Conservation (phyloP, 2,329 filamentous ascomycete genomes). For the Arthrobotrys sphaeroides region DNA sequence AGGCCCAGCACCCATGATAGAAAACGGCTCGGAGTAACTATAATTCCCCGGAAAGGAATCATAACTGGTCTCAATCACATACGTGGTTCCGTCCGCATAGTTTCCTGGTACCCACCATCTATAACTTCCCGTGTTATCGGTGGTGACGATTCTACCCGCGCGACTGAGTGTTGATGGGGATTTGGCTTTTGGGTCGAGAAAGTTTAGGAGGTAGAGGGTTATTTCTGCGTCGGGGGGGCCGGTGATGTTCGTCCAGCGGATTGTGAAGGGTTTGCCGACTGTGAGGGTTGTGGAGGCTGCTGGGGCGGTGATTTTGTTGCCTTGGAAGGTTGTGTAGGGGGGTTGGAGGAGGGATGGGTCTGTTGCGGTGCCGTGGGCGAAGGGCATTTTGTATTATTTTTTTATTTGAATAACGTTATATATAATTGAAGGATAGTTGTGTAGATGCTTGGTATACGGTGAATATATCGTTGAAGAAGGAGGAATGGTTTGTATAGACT, state of each 20-base stretch:
- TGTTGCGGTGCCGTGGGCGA: background rate
- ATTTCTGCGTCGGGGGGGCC: background rate
- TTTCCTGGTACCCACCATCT: background rate
- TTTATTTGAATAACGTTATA: no score
- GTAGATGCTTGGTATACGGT: background rate
- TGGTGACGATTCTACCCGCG: background rate
- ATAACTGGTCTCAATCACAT: constrained; percentile 3
- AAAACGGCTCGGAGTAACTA: constrained; percentile 5
- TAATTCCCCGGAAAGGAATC: constrained; percentile 1
- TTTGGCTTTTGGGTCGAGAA: background rate
- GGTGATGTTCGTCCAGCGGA: constrained; percentile 8
- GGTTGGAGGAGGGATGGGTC: background rate
- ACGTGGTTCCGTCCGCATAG: background rate
- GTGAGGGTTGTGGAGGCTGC: background rate
- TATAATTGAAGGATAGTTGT: background rate
- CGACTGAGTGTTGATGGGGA: background rate
- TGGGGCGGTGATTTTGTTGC: constrained; percentile 6
- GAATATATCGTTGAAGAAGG: no score
- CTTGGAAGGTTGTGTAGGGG: background rate
- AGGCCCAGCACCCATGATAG: background rate
- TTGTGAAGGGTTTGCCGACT: background rate
- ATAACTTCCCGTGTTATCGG: constrained; percentile 2
- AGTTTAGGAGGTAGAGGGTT: constrained; percentile 1
- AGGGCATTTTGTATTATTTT: background rate
- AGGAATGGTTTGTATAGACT: no score